Evolutionary conservation across 2,329 filamentous ascomycete genomes (phyloP).

Genomic region (Cercospora janseana): DNA sequence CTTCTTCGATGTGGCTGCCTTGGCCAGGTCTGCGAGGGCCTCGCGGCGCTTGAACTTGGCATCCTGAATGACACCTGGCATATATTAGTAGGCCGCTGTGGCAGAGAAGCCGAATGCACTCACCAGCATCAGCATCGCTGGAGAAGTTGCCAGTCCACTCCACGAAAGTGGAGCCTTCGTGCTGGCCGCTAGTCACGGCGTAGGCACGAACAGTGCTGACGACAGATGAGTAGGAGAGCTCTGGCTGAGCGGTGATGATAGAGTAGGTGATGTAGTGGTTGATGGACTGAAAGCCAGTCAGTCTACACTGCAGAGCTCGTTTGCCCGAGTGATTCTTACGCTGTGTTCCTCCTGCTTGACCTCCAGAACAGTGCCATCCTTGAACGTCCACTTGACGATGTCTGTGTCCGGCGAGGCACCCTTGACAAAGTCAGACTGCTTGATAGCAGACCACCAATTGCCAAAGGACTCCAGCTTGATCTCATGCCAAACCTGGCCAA

Average conservation of each 20-base stretch:
- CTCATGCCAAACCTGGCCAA: conserved; percentile 68
- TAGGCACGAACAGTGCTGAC: conserved; percentile 66
- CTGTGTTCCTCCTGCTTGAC: conserved; percentile 76
- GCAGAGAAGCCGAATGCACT: conserved; percentile 30
- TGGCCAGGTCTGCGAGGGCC: conserved; percentile 64
- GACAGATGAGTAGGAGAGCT: conserved; percentile 64
- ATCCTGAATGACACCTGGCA: conserved; percentile 66
- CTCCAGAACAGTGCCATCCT: conserved; percentile 65
- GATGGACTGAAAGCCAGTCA: conserved; percentile 52
- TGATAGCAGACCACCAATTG: conserved; percentile 65
- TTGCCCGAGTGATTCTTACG: conserved; percentile 43
- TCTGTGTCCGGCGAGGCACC: conserved; percentile 46
- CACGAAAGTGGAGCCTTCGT: conserved; percentile 64
- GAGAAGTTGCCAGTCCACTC: conserved; percentile 68
- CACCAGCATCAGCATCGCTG: conserved; percentile 67
- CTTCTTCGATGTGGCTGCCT: conserved; percentile 39
- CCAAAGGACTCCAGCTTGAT: conserved; percentile 70
- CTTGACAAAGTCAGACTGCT: conserved; percentile 62
- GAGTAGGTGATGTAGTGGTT: conserved; percentile 75
- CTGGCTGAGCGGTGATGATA: conserved; percentile 64
- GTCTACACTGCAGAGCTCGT: neutral
- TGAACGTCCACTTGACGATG: conserved; percentile 64
- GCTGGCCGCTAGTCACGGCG: conserved; percentile 64
- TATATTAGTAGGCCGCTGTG: conserved; percentile 9
- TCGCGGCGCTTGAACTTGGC: conserved; percentile 75